These are phyloP conservation scores for Gremmenia infestans DNA, from an alignment of 2,329 filamentous ascomycete species.

Conservation along the genomic window DNA sequence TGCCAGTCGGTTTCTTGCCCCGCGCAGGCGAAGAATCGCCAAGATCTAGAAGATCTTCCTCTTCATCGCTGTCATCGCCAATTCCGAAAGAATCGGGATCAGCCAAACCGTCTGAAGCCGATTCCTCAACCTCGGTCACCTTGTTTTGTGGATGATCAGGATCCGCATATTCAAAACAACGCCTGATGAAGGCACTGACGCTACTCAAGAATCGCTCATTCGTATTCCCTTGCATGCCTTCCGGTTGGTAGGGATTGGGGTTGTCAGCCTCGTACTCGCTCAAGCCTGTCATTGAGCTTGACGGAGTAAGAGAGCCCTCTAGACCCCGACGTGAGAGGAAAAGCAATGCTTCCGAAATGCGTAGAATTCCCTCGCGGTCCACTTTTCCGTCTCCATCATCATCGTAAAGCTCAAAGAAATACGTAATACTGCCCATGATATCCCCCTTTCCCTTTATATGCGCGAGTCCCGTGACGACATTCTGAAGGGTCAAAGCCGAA, in stretches of 20 bases:
- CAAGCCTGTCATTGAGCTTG: conserved; percentile 51
- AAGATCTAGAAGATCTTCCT: conserved; percentile 57
- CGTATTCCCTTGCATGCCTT: conserved; percentile 48
- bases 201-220: conserved; percentile 90
- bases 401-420: conserved; percentile 97
- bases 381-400: conserved; percentile 87
- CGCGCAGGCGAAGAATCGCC: conserved; percentile 41
- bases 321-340: conserved; percentile 89
- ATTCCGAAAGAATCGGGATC: conserved; percentile 62
- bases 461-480: conserved; percentile 86
- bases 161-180: conserved; percentile 97
- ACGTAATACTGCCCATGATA: conserved; percentile 96
- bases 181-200: conserved; percentile 89
- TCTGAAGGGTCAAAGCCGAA: conserved; percentile 77
- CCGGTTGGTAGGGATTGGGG: conserved; percentile 28
- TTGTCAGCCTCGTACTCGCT: conserved; percentile 38
- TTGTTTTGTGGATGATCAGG: conserved; percentile 71
- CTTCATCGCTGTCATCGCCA: conserved; percentile 63
- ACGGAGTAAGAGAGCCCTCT: conserved; percentile 66
- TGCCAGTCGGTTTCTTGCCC: conserved; percentile 26
- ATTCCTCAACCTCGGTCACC: conserved; percentile 32
- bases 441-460: conserved; percentile 89
- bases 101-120: conserved; percentile 27
- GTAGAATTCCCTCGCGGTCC: conserved; percentile 88
- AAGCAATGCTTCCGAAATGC: conserved; percentile 88